Percentiles rank a stretch among this genome's conserved stretches.
These are phyloP conservation scores for Fusarium sp. DNA, from an alignment of 2,329 filamentous ascomycete genomes.

Conservation along the genomic window DNA sequence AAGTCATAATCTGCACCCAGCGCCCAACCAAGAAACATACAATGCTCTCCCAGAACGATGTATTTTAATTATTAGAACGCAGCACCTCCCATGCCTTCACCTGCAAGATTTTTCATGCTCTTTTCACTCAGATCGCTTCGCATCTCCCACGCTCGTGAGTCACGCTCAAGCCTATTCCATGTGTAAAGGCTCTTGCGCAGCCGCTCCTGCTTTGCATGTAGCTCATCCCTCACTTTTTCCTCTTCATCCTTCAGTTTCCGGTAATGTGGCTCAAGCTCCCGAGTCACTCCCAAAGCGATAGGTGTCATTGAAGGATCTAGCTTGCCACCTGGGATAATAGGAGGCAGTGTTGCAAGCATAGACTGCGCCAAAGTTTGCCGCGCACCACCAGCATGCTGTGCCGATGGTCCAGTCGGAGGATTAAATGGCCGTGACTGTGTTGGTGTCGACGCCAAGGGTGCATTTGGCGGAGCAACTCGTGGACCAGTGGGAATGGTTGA, in stretches of 20 bases:
- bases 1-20: constrained; percentile 16
- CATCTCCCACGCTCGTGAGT: constrained; percentile 65
- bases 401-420: constrained; percentile 67
- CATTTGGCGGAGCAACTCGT: constrained; percentile 51
- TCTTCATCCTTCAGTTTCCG: constrained; percentile 68
- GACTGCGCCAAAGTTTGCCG: constrained; percentile 64
- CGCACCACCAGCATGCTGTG: constrained; percentile 52
- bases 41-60: background rate
- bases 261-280: constrained; percentile 66
- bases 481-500: constrained; percentile 63
- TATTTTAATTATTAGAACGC: constrained; percentile 58
- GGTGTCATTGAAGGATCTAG: constrained; percentile 61
- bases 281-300: constrained; percentile 60
- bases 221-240: constrained; percentile 66
- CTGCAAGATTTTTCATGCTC: constrained; percentile 67
- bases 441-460: constrained; percentile 55
- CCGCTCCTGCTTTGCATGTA: constrained; percentile 65
- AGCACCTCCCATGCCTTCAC: constrained; percentile 66
- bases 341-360: constrained; percentile 63
- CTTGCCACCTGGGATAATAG: constrained; percentile 66
- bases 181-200: constrained; percentile 63
- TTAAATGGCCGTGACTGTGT: constrained; percentile 63
- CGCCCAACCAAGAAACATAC: constrained; percentile 11
- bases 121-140: constrained; percentile 68
- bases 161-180: constrained; percentile 67